Percentiles rank a stretch among this genome's conserved stretches.
Evolutionary conservation across 257 asterid genomes (phyloP).

Genomic region (Catharanthus roseus): DNA sequence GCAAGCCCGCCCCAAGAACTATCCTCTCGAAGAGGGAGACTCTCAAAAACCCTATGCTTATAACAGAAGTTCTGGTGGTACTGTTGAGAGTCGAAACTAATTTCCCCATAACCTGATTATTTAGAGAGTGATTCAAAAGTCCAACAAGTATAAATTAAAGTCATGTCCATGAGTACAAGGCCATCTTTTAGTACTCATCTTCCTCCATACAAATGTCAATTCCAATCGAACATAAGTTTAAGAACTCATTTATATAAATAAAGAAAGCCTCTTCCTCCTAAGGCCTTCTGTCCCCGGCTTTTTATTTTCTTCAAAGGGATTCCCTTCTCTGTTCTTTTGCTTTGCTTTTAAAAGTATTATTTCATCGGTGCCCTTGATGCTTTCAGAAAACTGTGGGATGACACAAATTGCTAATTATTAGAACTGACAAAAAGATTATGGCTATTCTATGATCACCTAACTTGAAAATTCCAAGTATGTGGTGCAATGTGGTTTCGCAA

Average conservation of each 20-base stretch:
- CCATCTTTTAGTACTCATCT: not conserved
- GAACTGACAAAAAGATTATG: conserved; percentile 70
- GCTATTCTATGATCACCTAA: conserved; percentile 61
- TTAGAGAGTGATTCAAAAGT: too few relatives aligned
- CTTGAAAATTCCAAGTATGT: conserved; percentile 61
- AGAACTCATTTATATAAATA: conserved; percentile 11
- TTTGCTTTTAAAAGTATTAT: conserved; percentile 52
- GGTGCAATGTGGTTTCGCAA: conserved; percentile 55
- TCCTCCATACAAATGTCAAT: too few relatives aligned
- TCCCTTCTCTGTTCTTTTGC: conserved; percentile 48
- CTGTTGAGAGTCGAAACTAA: too few relatives aligned
- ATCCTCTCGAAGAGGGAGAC: too few relatives aligned
- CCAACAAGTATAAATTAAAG: not conserved
- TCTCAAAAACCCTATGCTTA: too few relatives aligned
- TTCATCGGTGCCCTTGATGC: conserved; percentile 66
- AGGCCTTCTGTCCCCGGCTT: conserved; percentile 25
- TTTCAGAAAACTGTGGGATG: conserved; percentile 65
- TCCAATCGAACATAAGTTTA: conserved; percentile 5
- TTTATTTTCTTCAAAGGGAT: conserved; percentile 29
- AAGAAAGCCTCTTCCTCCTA: conserved; percentile 11
- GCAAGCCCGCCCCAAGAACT: too few relatives aligned
- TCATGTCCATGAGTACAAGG: not conserved
- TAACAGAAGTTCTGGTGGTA: too few relatives aligned
- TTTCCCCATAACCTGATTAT: too few relatives aligned
- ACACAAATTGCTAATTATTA: conserved; percentile 55